Conservation (phyloP, 2,329 filamentous ascomycete species). For the Plectosphaerella cucumerina region DNA sequence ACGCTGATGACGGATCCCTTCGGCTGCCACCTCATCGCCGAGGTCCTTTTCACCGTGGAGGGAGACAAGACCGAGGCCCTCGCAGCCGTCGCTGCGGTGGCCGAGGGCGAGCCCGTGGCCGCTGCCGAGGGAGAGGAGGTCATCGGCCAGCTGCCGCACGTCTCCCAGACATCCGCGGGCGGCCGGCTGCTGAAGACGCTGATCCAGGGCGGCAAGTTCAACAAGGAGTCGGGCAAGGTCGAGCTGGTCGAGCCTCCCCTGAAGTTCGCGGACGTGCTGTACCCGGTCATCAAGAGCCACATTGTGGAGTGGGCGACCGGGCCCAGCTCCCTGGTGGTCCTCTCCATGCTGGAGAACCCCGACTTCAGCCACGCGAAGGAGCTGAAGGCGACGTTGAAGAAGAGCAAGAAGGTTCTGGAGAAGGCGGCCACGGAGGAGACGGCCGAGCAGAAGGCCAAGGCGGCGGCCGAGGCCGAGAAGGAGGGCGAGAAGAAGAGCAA, state of each 20-base stretch:
- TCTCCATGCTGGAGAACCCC: constrained; percentile 72
- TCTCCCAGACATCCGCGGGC: constrained; percentile 57
- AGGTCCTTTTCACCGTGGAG: constrained; percentile 71
- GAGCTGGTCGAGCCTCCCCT: constrained; percentile 71
- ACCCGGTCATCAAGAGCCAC: constrained; percentile 70
- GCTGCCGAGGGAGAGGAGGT: constrained; percentile 36
- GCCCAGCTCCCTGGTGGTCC: constrained; percentile 78
- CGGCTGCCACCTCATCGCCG: constrained; percentile 80
- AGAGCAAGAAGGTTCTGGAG: constrained; percentile 67
- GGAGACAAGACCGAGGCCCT: constrained; percentile 76
- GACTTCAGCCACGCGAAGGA: constrained; percentile 65
- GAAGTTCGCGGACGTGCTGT: constrained; percentile 78
- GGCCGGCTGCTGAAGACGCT: constrained; percentile 88
- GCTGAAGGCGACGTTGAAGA: constrained; percentile 65
- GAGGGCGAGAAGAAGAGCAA: constrained; percentile 32
- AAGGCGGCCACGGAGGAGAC: constrained; percentile 60
- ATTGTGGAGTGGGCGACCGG: constrained; percentile 82
- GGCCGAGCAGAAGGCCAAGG: constrained; percentile 46
- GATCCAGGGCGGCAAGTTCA: constrained; percentile 83
- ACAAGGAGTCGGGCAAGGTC: constrained; percentile 66
- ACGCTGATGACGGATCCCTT: constrained; percentile 72
- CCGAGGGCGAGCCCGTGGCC: constrained; percentile 50
- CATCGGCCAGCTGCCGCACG: constrained; percentile 39
- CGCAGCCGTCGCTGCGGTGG: constrained; percentile 61
- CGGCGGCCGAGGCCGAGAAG: constrained; percentile 41